Conservation (phyloP, 768 basidiomycete species). For the Mycena crocata region DNA sequence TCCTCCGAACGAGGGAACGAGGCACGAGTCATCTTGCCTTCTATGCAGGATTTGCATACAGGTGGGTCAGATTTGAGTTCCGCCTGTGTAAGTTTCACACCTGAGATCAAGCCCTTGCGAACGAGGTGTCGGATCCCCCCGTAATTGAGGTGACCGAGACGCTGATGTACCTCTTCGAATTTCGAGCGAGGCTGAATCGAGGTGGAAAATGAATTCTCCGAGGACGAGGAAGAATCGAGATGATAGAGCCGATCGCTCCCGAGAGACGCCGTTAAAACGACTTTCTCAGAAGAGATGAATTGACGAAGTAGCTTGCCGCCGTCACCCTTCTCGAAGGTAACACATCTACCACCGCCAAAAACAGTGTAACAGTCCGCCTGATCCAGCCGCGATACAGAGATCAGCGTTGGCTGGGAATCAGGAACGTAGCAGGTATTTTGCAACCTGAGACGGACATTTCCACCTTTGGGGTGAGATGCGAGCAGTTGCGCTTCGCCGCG, state of each 20-base stretch:
- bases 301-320: constrained; percentile 18
- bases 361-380: constrained; percentile 25
- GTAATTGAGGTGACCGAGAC: constrained; percentile 28
- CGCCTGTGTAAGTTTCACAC: constrained; percentile 14
- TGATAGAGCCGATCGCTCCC: constrained; percentile 25
- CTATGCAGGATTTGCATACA: constrained; percentile 22
- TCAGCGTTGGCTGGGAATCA: constrained; percentile 24
- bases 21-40: constrained; percentile 30
- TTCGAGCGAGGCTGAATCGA: background rate
- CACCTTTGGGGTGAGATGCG: constrained; percentile 13
- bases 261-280: constrained; percentile 19
- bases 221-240: constrained; percentile 19
- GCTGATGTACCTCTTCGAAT: constrained; percentile 22
- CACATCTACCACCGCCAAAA: constrained; percentile 23
- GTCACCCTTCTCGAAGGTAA: constrained; percentile 25
- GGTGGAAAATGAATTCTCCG: constrained; percentile 14
- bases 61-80: constrained; percentile 22
- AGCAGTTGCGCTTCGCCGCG: constrained; percentile 16
- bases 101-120: constrained; percentile 16
- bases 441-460: constrained; percentile 6
- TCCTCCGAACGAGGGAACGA: constrained; percentile 25
- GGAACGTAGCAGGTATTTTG: constrained; percentile 27
- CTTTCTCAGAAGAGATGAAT: constrained; percentile 4
- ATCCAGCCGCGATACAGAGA: constrained; percentile 26
- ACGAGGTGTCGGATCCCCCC: constrained; percentile 1